phyloP scores from a whole-genome alignment of 352 stramenopile genomes.

The Phytophthora citricola region DNA sequence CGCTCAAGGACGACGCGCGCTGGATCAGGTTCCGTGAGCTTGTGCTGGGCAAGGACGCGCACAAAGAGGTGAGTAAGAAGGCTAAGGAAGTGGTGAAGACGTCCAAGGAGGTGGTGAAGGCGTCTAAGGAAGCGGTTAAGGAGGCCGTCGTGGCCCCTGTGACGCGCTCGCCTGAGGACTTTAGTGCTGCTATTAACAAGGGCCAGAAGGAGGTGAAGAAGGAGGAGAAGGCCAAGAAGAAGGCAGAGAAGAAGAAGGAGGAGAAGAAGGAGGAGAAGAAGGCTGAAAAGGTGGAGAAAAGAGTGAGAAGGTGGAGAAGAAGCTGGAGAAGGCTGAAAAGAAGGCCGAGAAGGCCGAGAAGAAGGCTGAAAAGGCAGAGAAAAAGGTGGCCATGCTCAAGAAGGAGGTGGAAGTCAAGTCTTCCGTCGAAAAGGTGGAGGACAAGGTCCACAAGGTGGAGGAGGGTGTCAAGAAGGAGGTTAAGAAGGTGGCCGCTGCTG shows the following conservation, averaged over 20 bases:
- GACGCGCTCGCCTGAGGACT: constrained; percentile 48
- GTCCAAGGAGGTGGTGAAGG: background rate
- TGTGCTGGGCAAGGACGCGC: constrained; percentile 53
- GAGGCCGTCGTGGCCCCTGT: background rate
- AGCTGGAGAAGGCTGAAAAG: constrained; percentile 26
- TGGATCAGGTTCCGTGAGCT: constrained; percentile 83
- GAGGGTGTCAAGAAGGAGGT: constrained; percentile 40
- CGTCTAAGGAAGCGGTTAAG: constrained; percentile 5
- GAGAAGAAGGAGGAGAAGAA: constrained; percentile 29
- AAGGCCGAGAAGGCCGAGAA: constrained; percentile 29
- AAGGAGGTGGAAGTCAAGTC: constrained; percentile 32
- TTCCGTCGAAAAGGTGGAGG: constrained; percentile 42
- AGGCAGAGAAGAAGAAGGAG: constrained; percentile 22
- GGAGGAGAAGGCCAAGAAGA: constrained; percentile 25
- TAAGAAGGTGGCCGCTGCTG: constrained; percentile 36
- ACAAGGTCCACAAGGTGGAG: constrained; percentile 40
- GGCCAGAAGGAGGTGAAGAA: constrained; percentile 41
- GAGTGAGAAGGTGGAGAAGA: constrained; percentile 30
- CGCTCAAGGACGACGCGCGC: constrained; percentile 61
- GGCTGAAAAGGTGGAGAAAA: constrained; percentile 27
- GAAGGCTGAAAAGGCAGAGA: constrained; percentile 27
- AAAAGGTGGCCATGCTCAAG: constrained; percentile 33
- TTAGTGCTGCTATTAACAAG: constrained; percentile 60
- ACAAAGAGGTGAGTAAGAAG: constrained; percentile 1
- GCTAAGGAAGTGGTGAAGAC: constrained; percentile 18